Percentiles rank a stretch among this genome's conserved stretches.
Conservation (phyloP, 106 monocot genomes). For the Apostasia shenzhenica region DNA sequence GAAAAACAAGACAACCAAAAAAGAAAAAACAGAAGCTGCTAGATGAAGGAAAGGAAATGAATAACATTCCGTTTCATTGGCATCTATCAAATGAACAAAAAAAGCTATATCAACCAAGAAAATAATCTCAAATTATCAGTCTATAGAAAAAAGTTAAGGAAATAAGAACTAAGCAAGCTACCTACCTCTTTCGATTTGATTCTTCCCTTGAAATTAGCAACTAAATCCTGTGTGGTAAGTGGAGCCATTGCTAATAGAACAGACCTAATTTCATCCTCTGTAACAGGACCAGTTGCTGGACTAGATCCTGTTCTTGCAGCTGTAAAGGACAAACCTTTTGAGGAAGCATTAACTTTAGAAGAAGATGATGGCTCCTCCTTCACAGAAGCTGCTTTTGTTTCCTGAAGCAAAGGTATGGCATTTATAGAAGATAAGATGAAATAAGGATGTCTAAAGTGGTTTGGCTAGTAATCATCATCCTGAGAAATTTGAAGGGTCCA, state of each 20-base stretch:
- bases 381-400: slow-evolving; percentile 30
- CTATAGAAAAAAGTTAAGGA: too few species aligned
- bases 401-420: slow-evolving; percentile 20
- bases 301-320: slow-evolving; percentile 24
- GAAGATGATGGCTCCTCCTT: slow-evolving; percentile 58
- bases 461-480: too few species aligned
- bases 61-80: too few species aligned
- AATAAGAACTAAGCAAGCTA: not conserved
- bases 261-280: slow-evolving; percentile 84
- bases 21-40: too few species aligned
- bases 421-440: not conserved
- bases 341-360: slow-evolving; percentile 27
- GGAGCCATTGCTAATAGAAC: slow-evolving; percentile 57
- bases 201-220: slow-evolving; percentile 70
- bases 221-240: slow-evolving; percentile 86
- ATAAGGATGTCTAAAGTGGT: not conserved
- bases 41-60: too few species aligned
- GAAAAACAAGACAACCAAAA: too few species aligned
- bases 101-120: too few species aligned
- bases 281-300: slow-evolving; percentile 45
- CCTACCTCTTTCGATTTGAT: slow-evolving; percentile 51
- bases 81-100: too few species aligned
- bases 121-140: too few species aligned
- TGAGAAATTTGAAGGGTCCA: too few species aligned
- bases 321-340: slow-evolving; percentile 21